Base-by-base conservation (phyloP, 148 eudicot genomes). In the Nepenthes mirabilis region DNA sequence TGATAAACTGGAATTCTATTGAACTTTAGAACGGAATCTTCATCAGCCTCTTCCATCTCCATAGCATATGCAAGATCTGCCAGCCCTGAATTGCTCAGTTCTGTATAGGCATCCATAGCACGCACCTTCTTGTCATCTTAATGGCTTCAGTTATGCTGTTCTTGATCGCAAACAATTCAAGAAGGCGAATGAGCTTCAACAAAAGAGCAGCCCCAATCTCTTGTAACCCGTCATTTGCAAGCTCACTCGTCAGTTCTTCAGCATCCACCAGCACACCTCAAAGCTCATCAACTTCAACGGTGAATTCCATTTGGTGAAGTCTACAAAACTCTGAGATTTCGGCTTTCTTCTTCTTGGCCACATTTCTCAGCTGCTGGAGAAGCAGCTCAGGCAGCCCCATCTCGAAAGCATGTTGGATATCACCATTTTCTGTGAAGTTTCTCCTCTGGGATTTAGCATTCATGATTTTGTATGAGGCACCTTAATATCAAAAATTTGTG, bases 231-330 rank as follows among this genome's bases (percentile, higher is more conserved):
- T 85, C 85, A 33, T 81, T 75, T 23, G 83, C 78, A 3, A 91
- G 87, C 72, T 81, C 96, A 59, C 78, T 61, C 71, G 86, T 88
- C 9, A 93, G 80, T 73, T 93, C 96, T 71, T 93, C 95, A 0
- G 98, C 96, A 79, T 86, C 98, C 65, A 83, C 96, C 23, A 93
- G 62, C 37, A 93, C 98, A 6, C 98, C 95, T 50, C 96, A 88
- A 35, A 93, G 88, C 74, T 93, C 98, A 68, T 93, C 98, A 50
- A 86, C 98, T 0, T 96, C 98, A 11, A 72, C 59, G 58, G 88
- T 88, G 59, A 86, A 93, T 47, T 86, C 98, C 60, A 88, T 95
- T 61, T 88, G 88, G 52, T 93, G 96, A 60, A 88, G 85, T 71
- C 85, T 82, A 67, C 98, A 93, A 2, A 93, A 75, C 62, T 93